These are phyloP conservation scores for Solanum habrochaites DNA, from an alignment of 257 asterid species.

Conservation along the genomic window DNA sequence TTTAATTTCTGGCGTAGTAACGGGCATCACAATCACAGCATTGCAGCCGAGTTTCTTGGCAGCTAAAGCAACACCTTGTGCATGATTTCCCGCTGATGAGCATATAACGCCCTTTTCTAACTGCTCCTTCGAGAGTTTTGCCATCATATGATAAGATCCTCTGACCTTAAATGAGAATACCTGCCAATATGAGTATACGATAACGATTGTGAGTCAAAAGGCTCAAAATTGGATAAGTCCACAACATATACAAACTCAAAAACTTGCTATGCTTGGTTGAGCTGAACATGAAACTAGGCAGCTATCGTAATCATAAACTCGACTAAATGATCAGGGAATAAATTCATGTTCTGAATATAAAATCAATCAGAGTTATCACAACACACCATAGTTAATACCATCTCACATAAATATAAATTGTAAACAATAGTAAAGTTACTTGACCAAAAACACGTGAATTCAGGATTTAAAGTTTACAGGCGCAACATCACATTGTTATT, in stretches of 20 bases:
- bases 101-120: slow-evolving; percentile 78
- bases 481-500: not conserved
- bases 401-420: not conserved
- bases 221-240: not conserved
- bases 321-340: not conserved
- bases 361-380: not conserved
- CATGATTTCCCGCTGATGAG: slow-evolving; percentile 97
- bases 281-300: not conserved
- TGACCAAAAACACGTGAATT: not conserved
- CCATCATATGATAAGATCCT: slow-evolving; percentile 98
- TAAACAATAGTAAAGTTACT: not conserved
- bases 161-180: slow-evolving; percentile 89
- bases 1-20: slow-evolving; percentile 91
- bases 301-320: not conserved
- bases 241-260: not conserved
- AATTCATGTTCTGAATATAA: not conserved
- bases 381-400: not conserved
- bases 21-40: slow-evolving; percentile 85
- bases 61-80: slow-evolving; percentile 90
- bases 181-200: slow-evolving; percentile 13
- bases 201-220: not conserved
- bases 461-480: not conserved
- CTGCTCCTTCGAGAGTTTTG: slow-evolving; percentile 62
- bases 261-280: not conserved
- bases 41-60: slow-evolving; percentile 56